Base-by-base conservation (phyloP, 2,329 filamentous ascomycete genomes). In the Podosphaera xanthii region DNA sequence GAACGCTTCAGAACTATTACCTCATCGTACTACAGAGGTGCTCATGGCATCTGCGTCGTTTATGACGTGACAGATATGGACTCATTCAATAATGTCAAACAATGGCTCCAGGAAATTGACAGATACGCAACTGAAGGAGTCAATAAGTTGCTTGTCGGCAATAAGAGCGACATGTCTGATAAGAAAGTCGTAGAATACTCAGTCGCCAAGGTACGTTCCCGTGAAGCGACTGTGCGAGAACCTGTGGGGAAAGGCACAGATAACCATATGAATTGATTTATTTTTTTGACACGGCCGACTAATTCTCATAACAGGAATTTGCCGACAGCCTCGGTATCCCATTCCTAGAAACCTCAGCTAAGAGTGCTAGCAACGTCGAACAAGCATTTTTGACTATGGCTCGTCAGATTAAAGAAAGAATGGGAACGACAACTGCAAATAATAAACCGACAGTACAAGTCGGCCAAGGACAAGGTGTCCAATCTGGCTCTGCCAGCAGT, bases 61-160 rank as follows among this genome's bases (percentile, higher is more conserved):
- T 98, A 97, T 81, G 92, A 98, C 83, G 92, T 98, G 71, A 98
- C 92, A 67, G 92, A 98, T 73, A 96, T 97, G 91, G 92, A 97
- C 74, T 95, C 88, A 36, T 98, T 98, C 87, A 97, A 98, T 84
- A 98, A 97, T 77, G 92, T 98, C 69, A 97, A 98, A 86, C 92
- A 98, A 80, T 98, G 92, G 92, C 82, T 98, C 63, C 92, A 98
- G 75, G 92, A 98, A 77, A 98, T 98, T 69, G 92, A 98, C 77
- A 84, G 92, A 73, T 97, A 98, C 70, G 92, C 92, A 68, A 98
- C 92, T 66, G 92, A 98, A 76, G 92, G 92, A 65, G 92, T 98
- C 71, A 98, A 98, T 83, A 98, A 98, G 81, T 81, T 98, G 65
- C 83, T 98, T 63, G 91, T 98, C 63, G 92, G 92, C 71, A 98